Percentiles rank a stretch among this genome's conserved stretches.
Conservation (phyloP, 345 rosid species). For the Eucalyptus viminalis region DNA sequence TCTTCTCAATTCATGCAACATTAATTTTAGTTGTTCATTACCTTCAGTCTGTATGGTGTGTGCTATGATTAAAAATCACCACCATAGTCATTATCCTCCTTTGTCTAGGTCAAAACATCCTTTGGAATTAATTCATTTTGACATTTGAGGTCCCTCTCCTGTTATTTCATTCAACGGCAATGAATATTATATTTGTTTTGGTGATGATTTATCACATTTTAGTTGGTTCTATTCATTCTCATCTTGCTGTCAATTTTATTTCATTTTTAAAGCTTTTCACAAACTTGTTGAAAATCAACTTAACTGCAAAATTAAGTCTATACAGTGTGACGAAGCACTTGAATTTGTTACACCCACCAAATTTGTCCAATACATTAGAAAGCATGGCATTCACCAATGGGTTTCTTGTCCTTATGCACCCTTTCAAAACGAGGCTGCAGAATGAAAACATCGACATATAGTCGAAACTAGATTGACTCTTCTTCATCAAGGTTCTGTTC, state of each 20-base stretch:
- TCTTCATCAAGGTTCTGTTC: background rate
- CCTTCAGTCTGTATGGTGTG: background rate
- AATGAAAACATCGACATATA: background rate
- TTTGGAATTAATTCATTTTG: background rate
- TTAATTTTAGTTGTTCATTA: background rate
- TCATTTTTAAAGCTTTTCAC: background rate
- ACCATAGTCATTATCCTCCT: background rate
- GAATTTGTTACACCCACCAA: background rate
- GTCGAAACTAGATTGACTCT: background rate
- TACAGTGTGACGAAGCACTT: background rate
- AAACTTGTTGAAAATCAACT: background rate
- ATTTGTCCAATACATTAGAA: background rate
- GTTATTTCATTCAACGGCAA: background rate
- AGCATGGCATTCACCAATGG: background rate
- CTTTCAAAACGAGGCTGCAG: accelerated
- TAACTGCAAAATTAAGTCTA: background rate
- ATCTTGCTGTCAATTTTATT: background rate
- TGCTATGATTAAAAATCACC: background rate
- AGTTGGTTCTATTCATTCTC: background rate
- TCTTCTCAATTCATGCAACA: background rate
- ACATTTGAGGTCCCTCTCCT: background rate
- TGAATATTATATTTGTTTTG: too few relatives aligned
- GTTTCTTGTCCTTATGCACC: background rate
- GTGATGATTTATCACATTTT: too few relatives aligned
- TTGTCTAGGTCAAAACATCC: background rate